A percentile compares a stretch with the other conserved stretches of the same genome.
phyloP scores from a whole-genome alignment of 2,329 filamentous ascomycete genomes.

The Phialocephala subalpina region DNA sequence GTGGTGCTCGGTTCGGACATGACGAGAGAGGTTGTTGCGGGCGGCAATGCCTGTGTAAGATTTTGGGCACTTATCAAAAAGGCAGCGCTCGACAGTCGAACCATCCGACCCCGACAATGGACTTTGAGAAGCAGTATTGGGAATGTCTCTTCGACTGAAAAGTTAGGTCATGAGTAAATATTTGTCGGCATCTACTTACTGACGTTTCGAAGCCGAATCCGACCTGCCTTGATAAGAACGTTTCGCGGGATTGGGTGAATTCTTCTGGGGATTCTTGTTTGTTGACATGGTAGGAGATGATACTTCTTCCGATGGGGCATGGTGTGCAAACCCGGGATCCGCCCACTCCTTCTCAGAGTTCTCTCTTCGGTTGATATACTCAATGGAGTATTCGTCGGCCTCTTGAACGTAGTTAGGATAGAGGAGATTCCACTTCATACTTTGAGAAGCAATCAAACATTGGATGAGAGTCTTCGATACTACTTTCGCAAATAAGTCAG shows the following conservation, averaged over 20 bases:
- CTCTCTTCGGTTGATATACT: constrained; percentile 18
- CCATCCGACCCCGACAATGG: constrained; percentile 3
- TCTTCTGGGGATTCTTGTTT: constrained; percentile 7
- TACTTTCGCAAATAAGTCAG: constrained; percentile 13
- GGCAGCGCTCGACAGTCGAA: constrained; percentile 13
- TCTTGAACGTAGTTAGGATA: constrained; percentile 19
- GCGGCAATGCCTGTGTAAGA: background rate
- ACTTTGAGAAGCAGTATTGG: constrained; percentile 4
- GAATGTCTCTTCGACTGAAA: constrained; percentile 13
- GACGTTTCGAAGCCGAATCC: no score
- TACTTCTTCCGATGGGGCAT: constrained; percentile 8
- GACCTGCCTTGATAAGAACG: no score
- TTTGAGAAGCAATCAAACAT: constrained; percentile 22
- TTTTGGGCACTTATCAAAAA: constrained; percentile 16
- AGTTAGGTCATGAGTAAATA: background rate
- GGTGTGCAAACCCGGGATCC: background rate
- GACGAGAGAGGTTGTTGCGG: constrained; percentile 20
- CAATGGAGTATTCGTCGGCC: constrained; percentile 17
- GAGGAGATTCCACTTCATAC: constrained; percentile 20
- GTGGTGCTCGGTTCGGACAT: constrained; percentile 14
- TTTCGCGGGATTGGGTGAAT: background rate
- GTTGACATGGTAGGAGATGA: constrained; percentile 11
- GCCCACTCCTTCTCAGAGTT: constrained; percentile 14
- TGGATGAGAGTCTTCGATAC: constrained; percentile 22
- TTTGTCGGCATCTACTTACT: background rate